phyloP scores from a whole-genome alignment of 495 filamentous ascomycete genomes.

The Cercophora samala region DNA sequence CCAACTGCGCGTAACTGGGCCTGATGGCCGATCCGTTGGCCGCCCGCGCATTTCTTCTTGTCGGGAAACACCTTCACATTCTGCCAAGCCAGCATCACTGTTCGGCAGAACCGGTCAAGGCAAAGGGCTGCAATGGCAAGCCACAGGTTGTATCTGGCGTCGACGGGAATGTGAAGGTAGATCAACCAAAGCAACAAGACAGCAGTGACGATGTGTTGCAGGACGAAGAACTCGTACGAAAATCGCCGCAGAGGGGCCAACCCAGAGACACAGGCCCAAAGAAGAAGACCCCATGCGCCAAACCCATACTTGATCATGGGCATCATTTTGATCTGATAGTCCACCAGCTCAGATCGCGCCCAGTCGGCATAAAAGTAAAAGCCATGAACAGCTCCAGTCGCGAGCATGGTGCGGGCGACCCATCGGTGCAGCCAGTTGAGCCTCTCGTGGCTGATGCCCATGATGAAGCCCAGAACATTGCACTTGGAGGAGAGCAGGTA shows the following conservation, averaged over 20 bases:
- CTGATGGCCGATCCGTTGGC: constrained; percentile 48
- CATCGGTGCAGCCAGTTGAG: constrained; percentile 86
- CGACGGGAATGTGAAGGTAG: constrained; percentile 59
- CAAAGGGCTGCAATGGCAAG: constrained; percentile 66
- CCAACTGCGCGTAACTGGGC: constrained; percentile 62
- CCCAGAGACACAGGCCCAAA: constrained; percentile 68
- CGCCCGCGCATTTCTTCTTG: constrained; percentile 39
- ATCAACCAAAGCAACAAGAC: constrained; percentile 65
- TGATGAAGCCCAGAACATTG: constrained; percentile 66
- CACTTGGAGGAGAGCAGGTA: constrained; percentile 77
- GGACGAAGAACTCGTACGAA: constrained; percentile 76
- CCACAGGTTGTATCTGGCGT: constrained; percentile 62
- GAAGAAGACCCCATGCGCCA: constrained; percentile 68
- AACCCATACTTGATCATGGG: constrained; percentile 65
- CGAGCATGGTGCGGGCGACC: constrained; percentile 68
- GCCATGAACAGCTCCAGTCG: constrained; percentile 73
- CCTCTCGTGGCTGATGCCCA: constrained; percentile 67
- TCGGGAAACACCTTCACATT: constrained; percentile 55
- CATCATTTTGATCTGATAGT: constrained; percentile 58
- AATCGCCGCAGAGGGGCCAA: constrained; percentile 64
- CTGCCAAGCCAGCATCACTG: constrained; percentile 52
- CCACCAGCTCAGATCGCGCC: constrained; percentile 61
- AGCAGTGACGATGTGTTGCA: constrained; percentile 72
- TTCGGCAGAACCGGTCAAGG: constrained; percentile 63
- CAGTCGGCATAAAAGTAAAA: constrained; percentile 69